Conservation (phyloP, 306 rosid genomes). For the Lathyrus aphaca region DNA sequence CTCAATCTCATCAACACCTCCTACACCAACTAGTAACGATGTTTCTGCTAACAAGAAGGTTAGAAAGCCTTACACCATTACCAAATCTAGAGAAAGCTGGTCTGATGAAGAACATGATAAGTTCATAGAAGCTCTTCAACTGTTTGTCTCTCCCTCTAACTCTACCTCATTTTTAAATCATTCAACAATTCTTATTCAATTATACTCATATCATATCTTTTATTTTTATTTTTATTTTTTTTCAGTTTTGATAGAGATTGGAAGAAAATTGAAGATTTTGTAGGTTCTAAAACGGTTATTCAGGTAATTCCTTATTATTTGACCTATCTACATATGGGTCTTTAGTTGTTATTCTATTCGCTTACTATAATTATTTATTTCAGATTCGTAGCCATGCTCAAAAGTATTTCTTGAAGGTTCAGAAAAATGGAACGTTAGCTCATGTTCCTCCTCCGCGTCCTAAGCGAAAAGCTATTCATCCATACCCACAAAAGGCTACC, state of each 20-base stretch:
- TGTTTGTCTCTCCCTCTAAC: conserved; percentile 48
- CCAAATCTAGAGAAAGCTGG: conserved; percentile 98
- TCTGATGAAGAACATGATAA: conserved; percentile 94
- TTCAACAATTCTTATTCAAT: background rate
- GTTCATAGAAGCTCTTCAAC: conserved; percentile 95
- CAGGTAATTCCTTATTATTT: conserved; percentile 53
- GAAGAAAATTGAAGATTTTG: conserved; percentile 97
- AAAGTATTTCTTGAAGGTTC: conserved; percentile 88
- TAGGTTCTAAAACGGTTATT: conserved; percentile 91
- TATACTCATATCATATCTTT: conserved; percentile 3
- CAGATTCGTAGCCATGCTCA: conserved; percentile 98
- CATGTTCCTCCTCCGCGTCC: conserved; percentile 99
- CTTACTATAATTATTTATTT: background rate
- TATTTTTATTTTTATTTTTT: conserved; percentile 19
- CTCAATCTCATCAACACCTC: conserved; percentile 39
- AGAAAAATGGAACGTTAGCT: conserved; percentile 78
- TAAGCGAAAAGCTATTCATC: conserved; percentile 93
- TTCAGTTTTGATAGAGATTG: conserved; percentile 93
- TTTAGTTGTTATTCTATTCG: background rate
- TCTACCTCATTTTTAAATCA: background rate
- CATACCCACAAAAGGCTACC: conserved; percentile 92
- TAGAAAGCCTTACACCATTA: conserved; percentile 90
- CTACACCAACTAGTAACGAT: conserved; percentile 39
- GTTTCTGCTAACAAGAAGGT: conserved; percentile 68
- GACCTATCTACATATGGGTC: background rate